Conservation (phyloP, 306 rosid species). For the Vicia villosa region DNA sequence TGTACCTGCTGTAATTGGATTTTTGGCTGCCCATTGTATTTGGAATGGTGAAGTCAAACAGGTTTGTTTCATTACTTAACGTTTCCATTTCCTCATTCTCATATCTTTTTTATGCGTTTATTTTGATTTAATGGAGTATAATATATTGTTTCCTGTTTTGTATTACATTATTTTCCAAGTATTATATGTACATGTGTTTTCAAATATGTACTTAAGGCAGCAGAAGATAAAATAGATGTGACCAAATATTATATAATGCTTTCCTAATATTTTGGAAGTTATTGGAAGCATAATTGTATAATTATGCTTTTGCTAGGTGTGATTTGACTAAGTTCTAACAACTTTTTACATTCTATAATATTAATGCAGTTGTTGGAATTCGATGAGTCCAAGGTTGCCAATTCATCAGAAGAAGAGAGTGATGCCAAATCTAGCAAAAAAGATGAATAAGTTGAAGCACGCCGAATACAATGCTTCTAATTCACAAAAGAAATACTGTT, state of each 20-base stretch:
- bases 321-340: slow-evolving; percentile 22
- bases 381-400: slow-evolving; percentile 74
- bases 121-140: slow-evolving; percentile 33
- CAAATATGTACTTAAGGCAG: too few relatives aligned
- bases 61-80: slow-evolving; percentile 54
- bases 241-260: too few relatives aligned
- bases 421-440: slow-evolving; percentile 63
- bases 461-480: slow-evolving; percentile 24
- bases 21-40: slow-evolving; percentile 85
- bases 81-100: slow-evolving; percentile 9
- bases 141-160: background rate
- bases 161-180: background rate
- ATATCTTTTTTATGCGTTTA: slow-evolving; percentile 3
- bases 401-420: slow-evolving; percentile 53
- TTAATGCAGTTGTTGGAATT: slow-evolving; percentile 77
- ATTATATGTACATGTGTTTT: background rate
- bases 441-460: slow-evolving; percentile 54
- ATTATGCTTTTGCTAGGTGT: background rate
- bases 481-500: slow-evolving; percentile 36
- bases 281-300: background rate
- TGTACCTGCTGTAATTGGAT: slow-evolving; percentile 91
- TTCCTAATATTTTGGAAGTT: too few relatives aligned
- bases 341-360: background rate
- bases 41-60: slow-evolving; percentile 96
- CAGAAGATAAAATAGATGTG: too few relatives aligned